A percentile compares a stretch with the other conserved stretches of the same genome.
phyloP scores from a whole-genome alignment of 2,329 filamentous ascomycete genomes.

The Penicillium sclerotigenum region DNA sequence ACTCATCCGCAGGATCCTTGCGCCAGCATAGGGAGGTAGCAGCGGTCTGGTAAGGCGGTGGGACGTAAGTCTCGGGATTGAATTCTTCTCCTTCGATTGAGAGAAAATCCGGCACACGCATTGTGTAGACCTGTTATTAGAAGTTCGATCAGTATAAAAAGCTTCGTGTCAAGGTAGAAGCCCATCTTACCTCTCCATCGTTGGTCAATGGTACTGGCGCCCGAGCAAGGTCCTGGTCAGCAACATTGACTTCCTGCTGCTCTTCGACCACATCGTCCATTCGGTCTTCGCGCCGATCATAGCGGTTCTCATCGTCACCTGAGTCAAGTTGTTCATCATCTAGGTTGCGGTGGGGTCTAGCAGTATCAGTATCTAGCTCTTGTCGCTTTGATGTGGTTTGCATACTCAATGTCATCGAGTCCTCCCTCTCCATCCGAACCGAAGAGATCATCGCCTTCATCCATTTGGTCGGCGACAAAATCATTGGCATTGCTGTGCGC shows the following conservation, averaged over 20 bases:
- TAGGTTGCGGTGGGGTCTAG: conserved; percentile 46
- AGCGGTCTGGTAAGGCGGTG: conserved; percentile 61
- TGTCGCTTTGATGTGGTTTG: neutral
- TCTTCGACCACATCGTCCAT: conserved; percentile 46
- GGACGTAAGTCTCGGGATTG: conserved; percentile 59
- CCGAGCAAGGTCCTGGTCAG: conserved; percentile 56
- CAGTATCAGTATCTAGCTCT: neutral
- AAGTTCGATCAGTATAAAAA: conserved; percentile 5
- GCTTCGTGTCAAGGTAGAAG: neutral
- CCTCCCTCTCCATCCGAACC: conserved; percentile 46
- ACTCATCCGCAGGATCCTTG: conserved; percentile 57
- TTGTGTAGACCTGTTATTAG: conserved; percentile 53
- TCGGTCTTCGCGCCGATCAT: conserved; percentile 50
- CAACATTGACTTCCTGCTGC: conserved; percentile 49
- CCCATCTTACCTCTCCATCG: conserved; percentile 37
- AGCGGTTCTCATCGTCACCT: conserved; percentile 58
- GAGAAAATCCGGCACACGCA: conserved; percentile 63
- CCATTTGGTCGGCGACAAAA: conserved; percentile 26
- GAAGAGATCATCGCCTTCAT: conserved; percentile 45
- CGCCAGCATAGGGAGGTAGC: conserved; percentile 65
- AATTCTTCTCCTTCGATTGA: conserved; percentile 61
- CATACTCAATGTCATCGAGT: conserved; percentile 35
- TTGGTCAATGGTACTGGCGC: conserved; percentile 55
- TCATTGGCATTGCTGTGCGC: conserved; percentile 28
- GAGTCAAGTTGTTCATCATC: conserved; percentile 64